A percentile compares a stretch with the other conserved stretches of the same genome.
These are phyloP conservation scores for Gaertneriomyces sp. DNA, from an alignment of 192 early-diverging fungal species.

Conservation along the genomic window DNA sequence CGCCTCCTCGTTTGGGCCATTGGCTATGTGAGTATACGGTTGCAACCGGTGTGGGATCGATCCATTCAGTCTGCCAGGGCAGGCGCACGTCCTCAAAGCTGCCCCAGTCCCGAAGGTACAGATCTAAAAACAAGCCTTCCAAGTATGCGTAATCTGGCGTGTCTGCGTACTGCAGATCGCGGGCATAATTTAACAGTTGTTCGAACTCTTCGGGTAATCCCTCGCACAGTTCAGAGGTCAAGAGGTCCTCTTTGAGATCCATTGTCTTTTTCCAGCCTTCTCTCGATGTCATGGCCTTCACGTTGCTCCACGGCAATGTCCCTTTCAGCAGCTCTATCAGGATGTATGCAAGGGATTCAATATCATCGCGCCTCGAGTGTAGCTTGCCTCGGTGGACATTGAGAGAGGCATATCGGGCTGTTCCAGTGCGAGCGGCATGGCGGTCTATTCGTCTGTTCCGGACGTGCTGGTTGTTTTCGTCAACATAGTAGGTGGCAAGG, in stretches of 20 bases:
- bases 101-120: constrained; percentile 6
- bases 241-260: constrained; percentile 30
- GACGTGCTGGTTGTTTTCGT: constrained; percentile 34
- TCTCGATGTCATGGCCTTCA: constrained; percentile 30
- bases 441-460: constrained; percentile 21
- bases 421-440: constrained; percentile 39
- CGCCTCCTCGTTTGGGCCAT: too few relatives aligned
- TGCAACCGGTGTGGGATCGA: too few relatives aligned
- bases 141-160: constrained; percentile 38
- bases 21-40: too few relatives aligned
- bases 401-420: constrained; percentile 44
- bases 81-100: too few relatives aligned
- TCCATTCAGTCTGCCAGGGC: too few relatives aligned
- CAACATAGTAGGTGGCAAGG: constrained; percentile 31
- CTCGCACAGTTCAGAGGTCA: constrained; percentile 23
- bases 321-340: constrained; percentile 38
- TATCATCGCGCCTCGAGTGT: constrained; percentile 44
- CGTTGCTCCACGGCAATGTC: constrained; percentile 40
- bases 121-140: constrained; percentile 31
- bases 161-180: constrained; percentile 35
- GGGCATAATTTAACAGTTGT: constrained; percentile 35
- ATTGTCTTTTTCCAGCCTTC: constrained; percentile 45
- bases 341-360: constrained; percentile 41
- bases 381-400: constrained; percentile 42
- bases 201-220: constrained; percentile 37